Evolutionary conservation across 1,284 basidiomycete genomes (phyloP), one percentile per base, ranked within the genome.

Genomic region (Trametes polyzona): DNA sequence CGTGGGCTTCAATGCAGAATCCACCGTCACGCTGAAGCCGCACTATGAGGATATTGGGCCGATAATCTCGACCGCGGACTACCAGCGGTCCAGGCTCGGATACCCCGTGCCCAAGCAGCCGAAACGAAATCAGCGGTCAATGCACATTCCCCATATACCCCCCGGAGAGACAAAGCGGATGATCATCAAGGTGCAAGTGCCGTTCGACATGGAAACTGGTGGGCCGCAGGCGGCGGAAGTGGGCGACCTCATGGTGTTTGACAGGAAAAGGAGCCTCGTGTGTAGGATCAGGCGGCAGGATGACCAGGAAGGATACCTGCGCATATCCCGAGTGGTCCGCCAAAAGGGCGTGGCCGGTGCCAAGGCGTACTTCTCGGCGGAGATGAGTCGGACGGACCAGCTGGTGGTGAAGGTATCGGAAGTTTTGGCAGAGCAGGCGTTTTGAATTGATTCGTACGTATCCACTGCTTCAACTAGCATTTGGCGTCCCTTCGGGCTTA

Each of bases 351-450:
- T 79, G 4, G 71, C 70, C 4, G 77, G 78, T 0, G 66, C 69
- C n/a, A 85, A 83, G 66, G 83, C 78, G 0, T 85, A 84, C 64
- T 84, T 86, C 53, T 71, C 76, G 2, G 83, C 83, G 0, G 79
- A 82, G 63, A 55, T 86, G 60, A 77, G 71, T 63, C 75, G 67
- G 33, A 69, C 71, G 47, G 72, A 82, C 46, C 76, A 78, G 63
- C 60, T 85, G 47, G 71, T 81, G 1, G 73, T 85, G 29, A 83
- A 83, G 57, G 67, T 78, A 14, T 74, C 74, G 6, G 79, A 84
- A 50, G 72, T 80, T 4, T 62, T 84, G 46, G 81, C 81, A 4
- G 80, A 78, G 61, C 70, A 70, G 50, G 61, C 66, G 5, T 71
- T 70, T 50, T 67, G 55, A 67, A 16, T 14, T n/a, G 10, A 29